Evolutionary conservation across 176 grass and related monocot species (phyloP), one percentile per base, ranked within the genome.

Genomic region (Juncus inflexus): DNA sequence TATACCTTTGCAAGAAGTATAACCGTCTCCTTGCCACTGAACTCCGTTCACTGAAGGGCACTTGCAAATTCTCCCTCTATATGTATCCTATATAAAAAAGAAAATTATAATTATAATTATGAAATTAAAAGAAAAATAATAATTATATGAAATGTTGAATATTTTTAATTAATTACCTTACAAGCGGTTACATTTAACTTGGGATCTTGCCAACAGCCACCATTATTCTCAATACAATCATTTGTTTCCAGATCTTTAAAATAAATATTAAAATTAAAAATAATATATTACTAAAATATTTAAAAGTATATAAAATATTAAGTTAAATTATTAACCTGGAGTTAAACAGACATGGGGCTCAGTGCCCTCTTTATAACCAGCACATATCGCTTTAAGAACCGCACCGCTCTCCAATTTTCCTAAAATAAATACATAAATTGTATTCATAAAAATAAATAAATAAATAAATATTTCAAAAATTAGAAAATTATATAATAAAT

Each of bases 361-460:
- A 0, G 73, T 92, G 1, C 85, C 77, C 47, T 99, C 94, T 53
- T 99, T 92, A 65, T 78, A 99, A 9, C 88, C 94, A 0, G 94
- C 94, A 72, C 94, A 99, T 0, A 99, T 84, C 3, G 94, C 88
- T 84, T 82, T 92, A 7, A 99, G 88, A 11, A 99, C 85, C 0
- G 80, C 56, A 2, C 15, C 66, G 12, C 85, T 86, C 72, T 99
- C 94, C 71, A 92, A 60, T 58, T 83, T 92, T 11, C 94, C 91
- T 95, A 78, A 4, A 15, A 40, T 3, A 0, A 3, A 28, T 28
- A n/a, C n/a, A n/a, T n/a, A 28, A 28, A 28, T 28, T 28, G 19
- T 28, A 28, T 28, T 28, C 1, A 35, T 45, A 40, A 61, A 73
- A 73, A 11, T 28, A 15, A 5, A 35, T 28, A 73, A 73, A 11